phyloP scores from a whole-genome alignment of 768 basidiomycete genomes.

The Xanthoconium purpureum region DNA sequence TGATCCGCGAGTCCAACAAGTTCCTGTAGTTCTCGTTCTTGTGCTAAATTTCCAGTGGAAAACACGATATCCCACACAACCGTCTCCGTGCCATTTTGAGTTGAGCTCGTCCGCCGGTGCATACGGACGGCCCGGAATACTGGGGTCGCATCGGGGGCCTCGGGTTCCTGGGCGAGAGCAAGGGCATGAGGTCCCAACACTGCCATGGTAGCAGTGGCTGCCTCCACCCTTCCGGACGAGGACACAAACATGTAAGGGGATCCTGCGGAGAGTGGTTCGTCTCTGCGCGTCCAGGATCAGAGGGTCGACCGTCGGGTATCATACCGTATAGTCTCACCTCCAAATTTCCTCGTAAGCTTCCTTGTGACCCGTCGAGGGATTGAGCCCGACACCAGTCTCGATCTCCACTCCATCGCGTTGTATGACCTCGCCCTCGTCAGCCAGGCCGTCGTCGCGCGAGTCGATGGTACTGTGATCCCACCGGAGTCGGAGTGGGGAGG shows the following conservation, averaged over 20 bases:
- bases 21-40: constrained; percentile 14
- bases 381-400: constrained; percentile 23
- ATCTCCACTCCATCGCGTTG: constrained; percentile 20
- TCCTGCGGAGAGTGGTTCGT: constrained; percentile 13
- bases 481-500: constrained; percentile 10
- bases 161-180: constrained; percentile 18
- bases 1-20: constrained; percentile 10
- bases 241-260: constrained; percentile 23
- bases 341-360: constrained; percentile 18
- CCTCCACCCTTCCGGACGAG: constrained; percentile 8
- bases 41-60: constrained; percentile 12
- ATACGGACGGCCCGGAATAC: constrained; percentile 20
- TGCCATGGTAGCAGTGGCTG: constrained; percentile 22
- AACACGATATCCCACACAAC: constrained; percentile 9
- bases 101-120: background rate
- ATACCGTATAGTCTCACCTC: too few species aligned
- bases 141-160: background rate
- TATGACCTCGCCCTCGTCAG: constrained; percentile 20
- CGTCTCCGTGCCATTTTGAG: background rate
- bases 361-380: constrained; percentile 20
- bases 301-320: background rate
- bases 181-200: constrained; percentile 24
- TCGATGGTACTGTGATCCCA: constrained; percentile 24
- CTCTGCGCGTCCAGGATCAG: constrained; percentile 7
- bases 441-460: constrained; percentile 11